Conservation (phyloP, 140 eudicot species). For the Eryngium alpinum region DNA sequence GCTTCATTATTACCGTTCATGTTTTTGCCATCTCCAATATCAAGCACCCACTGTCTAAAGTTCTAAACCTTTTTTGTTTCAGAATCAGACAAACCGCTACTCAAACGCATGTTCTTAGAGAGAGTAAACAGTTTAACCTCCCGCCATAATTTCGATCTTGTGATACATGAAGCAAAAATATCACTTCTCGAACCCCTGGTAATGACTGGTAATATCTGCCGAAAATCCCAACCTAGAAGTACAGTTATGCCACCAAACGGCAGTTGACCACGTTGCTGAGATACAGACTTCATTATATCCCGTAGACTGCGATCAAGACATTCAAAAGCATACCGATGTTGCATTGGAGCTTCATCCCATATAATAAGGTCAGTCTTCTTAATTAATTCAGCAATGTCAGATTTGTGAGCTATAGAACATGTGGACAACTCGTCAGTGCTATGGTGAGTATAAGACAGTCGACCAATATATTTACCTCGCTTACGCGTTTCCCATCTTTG, state of each 20-base stretch:
- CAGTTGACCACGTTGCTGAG: not conserved
- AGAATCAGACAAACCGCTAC: no score
- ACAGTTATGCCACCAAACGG: not conserved
- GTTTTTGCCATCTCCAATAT: not conserved
- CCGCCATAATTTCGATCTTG: not conserved
- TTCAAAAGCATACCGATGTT: no score
- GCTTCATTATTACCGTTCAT: no score
- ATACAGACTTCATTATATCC: not conserved
- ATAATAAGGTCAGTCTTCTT: not conserved
- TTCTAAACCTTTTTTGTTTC: not conserved
- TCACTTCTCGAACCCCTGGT: not conserved
- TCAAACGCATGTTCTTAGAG: not conserved
- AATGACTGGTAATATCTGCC: not conserved
- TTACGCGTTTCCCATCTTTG: no score
- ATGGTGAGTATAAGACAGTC: no score
- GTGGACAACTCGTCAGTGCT: not conserved
- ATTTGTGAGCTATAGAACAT: not conserved
- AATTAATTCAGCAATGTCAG: not conserved
- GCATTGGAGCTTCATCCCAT: no score
- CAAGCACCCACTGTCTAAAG: not conserved
- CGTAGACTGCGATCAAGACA: no score
- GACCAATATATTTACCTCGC: no score
- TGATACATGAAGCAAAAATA: not conserved
- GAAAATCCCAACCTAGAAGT: not conserved
- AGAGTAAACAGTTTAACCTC: not conserved